phyloP scores from a whole-genome alignment of 106 monocot species.

The Xerophyta viscosa region DNA sequence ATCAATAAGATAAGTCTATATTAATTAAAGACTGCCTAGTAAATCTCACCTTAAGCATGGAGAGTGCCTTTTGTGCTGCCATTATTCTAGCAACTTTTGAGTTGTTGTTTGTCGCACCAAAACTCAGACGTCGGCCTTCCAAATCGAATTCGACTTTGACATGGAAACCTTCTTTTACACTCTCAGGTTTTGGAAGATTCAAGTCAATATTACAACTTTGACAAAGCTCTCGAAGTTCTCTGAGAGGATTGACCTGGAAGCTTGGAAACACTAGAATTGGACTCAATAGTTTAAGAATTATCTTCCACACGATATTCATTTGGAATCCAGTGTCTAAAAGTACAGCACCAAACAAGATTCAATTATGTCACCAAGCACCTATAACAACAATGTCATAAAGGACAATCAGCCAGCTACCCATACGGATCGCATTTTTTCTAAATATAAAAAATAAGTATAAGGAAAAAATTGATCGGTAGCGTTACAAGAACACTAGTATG shows the following conservation, averaged over 20 bases:
- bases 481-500: not conserved
- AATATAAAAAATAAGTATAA: not conserved
- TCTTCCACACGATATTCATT: slow-evolving; percentile 50
- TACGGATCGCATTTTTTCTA: too few relatives aligned
- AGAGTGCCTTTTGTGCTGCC: slow-evolving; percentile 65
- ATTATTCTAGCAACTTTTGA: slow-evolving; percentile 67
- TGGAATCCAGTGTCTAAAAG: slow-evolving; percentile 86
- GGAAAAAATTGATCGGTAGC: not conserved
- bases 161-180: slow-evolving; percentile 20
- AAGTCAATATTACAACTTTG: slow-evolving; percentile 39
- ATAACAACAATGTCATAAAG: slow-evolving; percentile 6
- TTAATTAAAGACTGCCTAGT: not conserved
- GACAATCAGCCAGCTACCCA: too few relatives aligned
- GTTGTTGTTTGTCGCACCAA: slow-evolving; percentile 39
- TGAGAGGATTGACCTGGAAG: slow-evolving; percentile 46
- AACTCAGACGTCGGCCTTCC: slow-evolving; percentile 22
- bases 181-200: slow-evolving; percentile 30
- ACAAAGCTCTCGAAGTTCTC: slow-evolving; percentile 90
- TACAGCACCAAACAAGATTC: slow-evolving; percentile 90
- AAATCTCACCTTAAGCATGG: slow-evolving; percentile 54
- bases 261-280: slow-evolving; percentile 43
- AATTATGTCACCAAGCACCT: slow-evolving; percentile 94
- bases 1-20: not conserved
- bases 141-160: slow-evolving; percentile 48
- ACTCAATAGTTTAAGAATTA: slow-evolving; percentile 52